These are phyloP conservation scores for Xylariaceae sp. DNA, from an alignment of 2,329 filamentous ascomycete species.

Conservation along the genomic window DNA sequence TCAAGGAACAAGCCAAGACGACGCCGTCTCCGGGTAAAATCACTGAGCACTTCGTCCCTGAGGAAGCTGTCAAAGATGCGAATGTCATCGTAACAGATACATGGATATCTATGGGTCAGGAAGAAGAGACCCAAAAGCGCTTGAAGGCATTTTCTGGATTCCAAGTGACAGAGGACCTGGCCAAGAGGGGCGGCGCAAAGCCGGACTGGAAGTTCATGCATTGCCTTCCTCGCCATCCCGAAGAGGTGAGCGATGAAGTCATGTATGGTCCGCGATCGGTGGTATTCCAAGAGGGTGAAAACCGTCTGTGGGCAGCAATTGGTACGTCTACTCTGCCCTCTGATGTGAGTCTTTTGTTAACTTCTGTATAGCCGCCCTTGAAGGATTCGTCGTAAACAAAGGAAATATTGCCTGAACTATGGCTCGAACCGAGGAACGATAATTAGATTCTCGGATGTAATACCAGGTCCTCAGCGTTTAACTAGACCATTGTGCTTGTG, in stretches of 20 bases:
- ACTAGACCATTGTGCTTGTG: not conserved
- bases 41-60: slow-evolving; percentile 69
- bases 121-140: slow-evolving; percentile 72
- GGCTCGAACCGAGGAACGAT: not conserved
- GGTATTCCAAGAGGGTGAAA: slow-evolving; percentile 92
- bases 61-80: slow-evolving; percentile 78
- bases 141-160: slow-evolving; percentile 81
- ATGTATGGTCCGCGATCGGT: slow-evolving; percentile 83
- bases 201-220: slow-evolving; percentile 97
- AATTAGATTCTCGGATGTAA: not conserved
- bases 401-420: slow-evolving; percentile 54
- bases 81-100: slow-evolving; percentile 94
- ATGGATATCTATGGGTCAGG: slow-evolving; percentile 98
- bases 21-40: slow-evolving; percentile 60
- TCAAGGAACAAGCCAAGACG: slow-evolving; percentile 55
- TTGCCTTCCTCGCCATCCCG: slow-evolving; percentile 83
- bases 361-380: slow-evolving; percentile 59
- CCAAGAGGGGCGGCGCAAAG: slow-evolving; percentile 78
- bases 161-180: slow-evolving; percentile 84
- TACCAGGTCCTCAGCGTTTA: not conserved
- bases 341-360: slow-evolving; percentile 10
- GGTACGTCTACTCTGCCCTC: slow-evolving; percentile 41
- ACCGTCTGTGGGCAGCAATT: slow-evolving; percentile 85
- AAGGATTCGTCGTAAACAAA: slow-evolving; percentile 92
- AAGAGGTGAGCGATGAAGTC: slow-evolving; percentile 91